Conservation (phyloP, 306 rosid genomes). For the Rubus idaeus region DNA sequence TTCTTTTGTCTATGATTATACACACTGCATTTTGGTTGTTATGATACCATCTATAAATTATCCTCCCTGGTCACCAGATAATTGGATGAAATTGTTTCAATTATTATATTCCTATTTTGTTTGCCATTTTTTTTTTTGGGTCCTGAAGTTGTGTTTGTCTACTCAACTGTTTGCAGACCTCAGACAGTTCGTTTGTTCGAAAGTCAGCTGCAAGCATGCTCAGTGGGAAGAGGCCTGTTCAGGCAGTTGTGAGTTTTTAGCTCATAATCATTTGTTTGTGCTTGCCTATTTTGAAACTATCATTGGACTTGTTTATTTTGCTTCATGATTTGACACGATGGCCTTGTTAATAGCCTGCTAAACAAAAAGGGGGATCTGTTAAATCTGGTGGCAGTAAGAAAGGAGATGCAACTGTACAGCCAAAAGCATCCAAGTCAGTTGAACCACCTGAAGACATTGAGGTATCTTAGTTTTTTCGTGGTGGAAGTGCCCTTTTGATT, state of each 20-base stretch:
- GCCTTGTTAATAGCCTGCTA: constrained; percentile 47
- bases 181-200: constrained; percentile 67
- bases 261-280: constrained; percentile 2
- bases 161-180: constrained; percentile 39
- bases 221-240: constrained; percentile 93
- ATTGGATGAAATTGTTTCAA: neutral
- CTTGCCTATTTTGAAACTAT: neutral
- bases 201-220: constrained; percentile 98
- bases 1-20: constrained; percentile 1
- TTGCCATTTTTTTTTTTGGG: neutral
- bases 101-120: constrained; percentile 3
- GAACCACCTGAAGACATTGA: constrained; percentile 89
- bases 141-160: neutral
- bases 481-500: constrained; percentile 14
- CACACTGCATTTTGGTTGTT: neutral
- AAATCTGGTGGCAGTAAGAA: constrained; percentile 64
- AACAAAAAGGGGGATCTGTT: constrained; percentile 64
- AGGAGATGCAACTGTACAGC: constrained; percentile 67
- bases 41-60: neutral
- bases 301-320: constrained; percentile 8
- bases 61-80: neutral
- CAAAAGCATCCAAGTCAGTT: constrained; percentile 53
- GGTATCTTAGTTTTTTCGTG: constrained; percentile 42
- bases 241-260: constrained; percentile 68
- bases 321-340: constrained; percentile 23